phyloP scores from a whole-genome alignment of 1,284 basidiomycete genomes.

The Rhodotorula sp. region DNA sequence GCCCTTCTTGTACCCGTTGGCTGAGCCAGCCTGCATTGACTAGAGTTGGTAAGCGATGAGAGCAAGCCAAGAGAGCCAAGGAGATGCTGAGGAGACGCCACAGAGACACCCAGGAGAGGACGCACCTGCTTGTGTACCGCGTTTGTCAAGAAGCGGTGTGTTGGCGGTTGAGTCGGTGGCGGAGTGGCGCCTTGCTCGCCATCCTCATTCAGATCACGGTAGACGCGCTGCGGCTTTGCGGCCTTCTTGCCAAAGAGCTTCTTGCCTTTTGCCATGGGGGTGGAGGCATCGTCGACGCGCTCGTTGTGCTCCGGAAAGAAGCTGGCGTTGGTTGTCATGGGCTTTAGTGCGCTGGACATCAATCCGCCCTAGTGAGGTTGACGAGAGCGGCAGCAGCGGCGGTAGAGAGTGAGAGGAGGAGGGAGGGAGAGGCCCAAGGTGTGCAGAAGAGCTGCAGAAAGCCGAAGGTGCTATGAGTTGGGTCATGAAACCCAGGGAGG shows the following conservation, averaged over 20 bases:
- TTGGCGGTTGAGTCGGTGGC: slow-evolving; percentile 17
- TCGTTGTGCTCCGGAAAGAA: slow-evolving; percentile 36
- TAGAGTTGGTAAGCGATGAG: neutral
- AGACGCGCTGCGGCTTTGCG: neutral
- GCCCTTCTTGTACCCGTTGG: neutral
- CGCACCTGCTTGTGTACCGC: slow-evolving; percentile 8
- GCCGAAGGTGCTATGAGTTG: no score
- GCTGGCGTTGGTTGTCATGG: slow-evolving; percentile 32
- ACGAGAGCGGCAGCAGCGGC: no score
- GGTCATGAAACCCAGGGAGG: no score
- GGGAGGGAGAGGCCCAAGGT: no score
- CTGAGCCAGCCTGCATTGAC: neutral
- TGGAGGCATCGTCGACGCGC: slow-evolving; percentile 20
- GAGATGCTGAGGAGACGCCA: neutral
- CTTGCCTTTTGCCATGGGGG: neutral
- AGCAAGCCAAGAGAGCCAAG: neutral
- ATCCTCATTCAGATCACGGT: slow-evolving; percentile 26
- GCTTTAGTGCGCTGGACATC: slow-evolving; percentile 18
- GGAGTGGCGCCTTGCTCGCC: slow-evolving; percentile 6
- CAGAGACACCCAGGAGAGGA: no score
- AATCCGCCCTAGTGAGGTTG: no score
- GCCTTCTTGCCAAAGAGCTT: slow-evolving; percentile 14
- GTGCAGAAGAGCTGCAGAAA: no score
- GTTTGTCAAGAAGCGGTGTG: slow-evolving; percentile 25
- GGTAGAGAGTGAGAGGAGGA: no score